Percentiles rank a stretch among this genome's conserved stretches.
Evolutionary conservation across 2,329 filamentous ascomycete genomes (phyloP).

Genomic region (Stachybotrys echinatus): DNA sequence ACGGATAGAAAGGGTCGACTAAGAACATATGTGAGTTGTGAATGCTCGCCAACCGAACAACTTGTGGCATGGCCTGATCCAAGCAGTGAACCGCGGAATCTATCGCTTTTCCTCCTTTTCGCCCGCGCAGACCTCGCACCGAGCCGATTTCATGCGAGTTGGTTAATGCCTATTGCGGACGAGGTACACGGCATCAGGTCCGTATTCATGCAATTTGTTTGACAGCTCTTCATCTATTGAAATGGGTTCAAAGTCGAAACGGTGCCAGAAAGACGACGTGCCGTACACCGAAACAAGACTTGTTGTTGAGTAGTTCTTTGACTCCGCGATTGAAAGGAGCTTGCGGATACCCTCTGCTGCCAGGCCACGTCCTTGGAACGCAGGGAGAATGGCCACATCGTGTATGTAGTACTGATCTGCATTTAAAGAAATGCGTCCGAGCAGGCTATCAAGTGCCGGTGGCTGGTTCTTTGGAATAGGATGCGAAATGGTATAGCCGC

Average conservation of each 20-base stretch:
- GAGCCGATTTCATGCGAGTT: not conserved
- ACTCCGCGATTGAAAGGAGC: constrained; percentile 15
- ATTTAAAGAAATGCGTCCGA: constrained; percentile 18
- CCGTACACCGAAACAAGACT: constrained; percentile 30
- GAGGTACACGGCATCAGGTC: constrained; percentile 24
- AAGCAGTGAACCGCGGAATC: no score
- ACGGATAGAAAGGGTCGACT: no score
- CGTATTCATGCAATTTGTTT: constrained; percentile 24
- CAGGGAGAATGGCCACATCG: constrained; percentile 25
- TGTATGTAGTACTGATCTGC: constrained; percentile 32
- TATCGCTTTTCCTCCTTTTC: no score
- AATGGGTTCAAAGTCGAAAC: constrained; percentile 22
- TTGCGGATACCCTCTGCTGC: constrained; percentile 17
- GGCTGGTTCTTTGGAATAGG: constrained; percentile 23
- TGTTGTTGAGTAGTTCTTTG: constrained; percentile 13
- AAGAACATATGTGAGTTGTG: no score
- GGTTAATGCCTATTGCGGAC: not conserved
- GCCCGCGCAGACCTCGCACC: no score
- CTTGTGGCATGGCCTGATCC: no score
- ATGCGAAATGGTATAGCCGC: constrained; percentile 29
- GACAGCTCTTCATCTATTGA: constrained; percentile 12
- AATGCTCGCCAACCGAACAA: no score
- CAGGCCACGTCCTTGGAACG: constrained; percentile 17
- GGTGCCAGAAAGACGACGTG: constrained; percentile 23
- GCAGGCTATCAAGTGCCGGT: constrained; percentile 22